Conservation (phyloP, 2,329 filamentous ascomycete genomes). For the Fusarium sp. region DNA sequence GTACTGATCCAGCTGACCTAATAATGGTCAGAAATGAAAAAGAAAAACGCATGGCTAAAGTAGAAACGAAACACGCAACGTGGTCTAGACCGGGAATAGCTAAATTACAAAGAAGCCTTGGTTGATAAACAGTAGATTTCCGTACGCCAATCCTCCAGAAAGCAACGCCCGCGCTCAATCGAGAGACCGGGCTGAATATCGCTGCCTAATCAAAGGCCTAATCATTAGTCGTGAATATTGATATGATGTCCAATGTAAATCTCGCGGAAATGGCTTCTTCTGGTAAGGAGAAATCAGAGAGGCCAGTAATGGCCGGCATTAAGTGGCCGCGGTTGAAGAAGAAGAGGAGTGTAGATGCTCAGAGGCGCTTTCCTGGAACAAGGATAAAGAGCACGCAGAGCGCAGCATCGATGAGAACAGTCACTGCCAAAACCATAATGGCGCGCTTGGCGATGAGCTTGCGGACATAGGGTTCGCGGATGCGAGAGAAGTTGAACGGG, state of each 20-base stretch:
- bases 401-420: slow-evolving; percentile 81
- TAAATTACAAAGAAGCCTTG: slow-evolving; percentile 47
- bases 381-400: slow-evolving; percentile 92
- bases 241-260: slow-evolving; percentile 30
- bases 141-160: slow-evolving; percentile 45
- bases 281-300: slow-evolving; percentile 20
- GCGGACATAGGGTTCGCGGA: slow-evolving; percentile 91
- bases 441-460: slow-evolving; percentile 87
- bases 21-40: slow-evolving; percentile 30
- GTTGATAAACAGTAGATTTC: slow-evolving; percentile 43
- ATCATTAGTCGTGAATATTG: slow-evolving; percentile 50
- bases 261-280: slow-evolving; percentile 34
- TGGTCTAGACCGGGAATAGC: slow-evolving; percentile 35
- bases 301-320: slow-evolving; percentile 46
- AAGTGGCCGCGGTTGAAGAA: slow-evolving; percentile 28
- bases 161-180: slow-evolving; percentile 31
- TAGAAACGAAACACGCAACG: slow-evolving; percentile 33
- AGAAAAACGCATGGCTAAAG: slow-evolving; percentile 31
- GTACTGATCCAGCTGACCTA: slow-evolving; percentile 16
- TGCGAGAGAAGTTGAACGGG: slow-evolving; percentile 88
- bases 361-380: slow-evolving; percentile 88
- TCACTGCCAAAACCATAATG: slow-evolving; percentile 81
- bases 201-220: slow-evolving; percentile 40
- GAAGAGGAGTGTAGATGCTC: slow-evolving; percentile 39
- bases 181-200: slow-evolving; percentile 32